Percentiles rank a stretch among this genome's conserved stretches.
These are phyloP conservation scores for Xanthoconium stramineum DNA, from an alignment of 768 basidiomycete genomes.

Conservation along the genomic window DNA sequence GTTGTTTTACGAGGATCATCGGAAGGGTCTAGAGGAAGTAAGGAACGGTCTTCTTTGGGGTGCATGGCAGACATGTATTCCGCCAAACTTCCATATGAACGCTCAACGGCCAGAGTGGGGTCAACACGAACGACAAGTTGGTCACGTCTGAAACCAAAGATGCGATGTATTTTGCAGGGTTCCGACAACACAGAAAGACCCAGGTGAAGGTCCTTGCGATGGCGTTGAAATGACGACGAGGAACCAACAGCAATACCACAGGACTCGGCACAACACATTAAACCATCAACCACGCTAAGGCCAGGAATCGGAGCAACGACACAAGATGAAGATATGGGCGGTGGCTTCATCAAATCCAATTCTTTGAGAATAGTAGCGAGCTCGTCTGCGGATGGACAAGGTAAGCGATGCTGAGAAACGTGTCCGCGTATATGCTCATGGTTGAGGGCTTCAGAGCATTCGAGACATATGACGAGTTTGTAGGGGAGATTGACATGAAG, in stretches of 20 bases:
- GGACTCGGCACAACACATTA: not conserved
- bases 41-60: not conserved
- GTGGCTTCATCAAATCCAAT: not conserved
- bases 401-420: not conserved
- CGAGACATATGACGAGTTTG: not conserved
- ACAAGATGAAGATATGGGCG: not conserved
- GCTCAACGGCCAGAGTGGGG: not conserved
- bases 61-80: not conserved
- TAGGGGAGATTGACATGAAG: not conserved
- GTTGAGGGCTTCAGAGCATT: not conserved
- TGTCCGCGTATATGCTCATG: not conserved
- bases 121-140: not conserved
- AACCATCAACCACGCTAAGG: not conserved
- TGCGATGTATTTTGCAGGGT: not conserved
- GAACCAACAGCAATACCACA: not conserved
- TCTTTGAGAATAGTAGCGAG: not conserved
- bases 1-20: not conserved
- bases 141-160: not conserved
- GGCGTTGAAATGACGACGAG: not conserved
- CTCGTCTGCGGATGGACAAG: not conserved
- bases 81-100: not conserved
- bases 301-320: not conserved
- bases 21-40: not conserved
- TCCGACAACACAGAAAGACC: not conserved
- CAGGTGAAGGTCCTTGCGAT: not conserved